phyloP scores from a whole-genome alignment of 495 filamentous ascomycete species.

The Rusavskia elegans region DNA sequence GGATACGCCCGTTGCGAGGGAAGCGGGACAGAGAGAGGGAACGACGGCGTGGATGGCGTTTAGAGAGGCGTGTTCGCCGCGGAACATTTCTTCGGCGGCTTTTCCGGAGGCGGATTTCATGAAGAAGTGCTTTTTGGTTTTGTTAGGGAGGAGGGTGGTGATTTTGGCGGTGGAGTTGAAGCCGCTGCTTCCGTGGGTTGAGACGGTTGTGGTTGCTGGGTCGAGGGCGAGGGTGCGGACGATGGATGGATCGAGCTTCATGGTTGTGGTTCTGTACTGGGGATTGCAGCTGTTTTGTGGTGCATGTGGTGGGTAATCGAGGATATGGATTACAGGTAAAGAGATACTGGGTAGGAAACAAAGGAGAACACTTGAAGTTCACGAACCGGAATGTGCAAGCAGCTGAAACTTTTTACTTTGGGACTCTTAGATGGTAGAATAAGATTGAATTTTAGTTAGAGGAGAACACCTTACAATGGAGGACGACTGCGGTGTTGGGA shows the following conservation, averaged over 20 bases:
- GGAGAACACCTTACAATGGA: too few species aligned
- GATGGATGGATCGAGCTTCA: constrained; percentile 39
- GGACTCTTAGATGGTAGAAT: too few species aligned
- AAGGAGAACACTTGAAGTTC: too few species aligned
- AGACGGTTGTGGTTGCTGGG: constrained; percentile 35
- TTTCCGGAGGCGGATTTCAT: constrained; percentile 58
- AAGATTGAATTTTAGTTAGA: too few species aligned
- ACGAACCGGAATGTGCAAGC: too few species aligned
- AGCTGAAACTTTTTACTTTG: too few species aligned
- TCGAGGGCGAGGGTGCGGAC: constrained; percentile 52
- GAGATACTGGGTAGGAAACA: too few species aligned
- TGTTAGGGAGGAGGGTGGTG: constrained; percentile 25
- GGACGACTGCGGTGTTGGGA: too few species aligned
- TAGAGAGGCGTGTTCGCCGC: constrained; percentile 66
- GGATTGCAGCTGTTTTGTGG: neutral
- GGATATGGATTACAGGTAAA: too few species aligned
- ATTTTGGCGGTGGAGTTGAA: constrained; percentile 64
- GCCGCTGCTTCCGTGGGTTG: constrained; percentile 50
- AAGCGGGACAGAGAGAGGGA: constrained; percentile 57
- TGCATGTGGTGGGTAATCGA: neutral
- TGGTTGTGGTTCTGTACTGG: neutral
- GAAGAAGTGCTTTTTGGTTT: constrained; percentile 45
- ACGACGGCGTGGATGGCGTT: constrained; percentile 59
- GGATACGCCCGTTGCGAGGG: constrained; percentile 53
- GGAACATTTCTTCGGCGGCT: constrained; percentile 61